Base-by-base conservation (phyloP, 257 asterid species). In the Penstemon davidsonii region DNA sequence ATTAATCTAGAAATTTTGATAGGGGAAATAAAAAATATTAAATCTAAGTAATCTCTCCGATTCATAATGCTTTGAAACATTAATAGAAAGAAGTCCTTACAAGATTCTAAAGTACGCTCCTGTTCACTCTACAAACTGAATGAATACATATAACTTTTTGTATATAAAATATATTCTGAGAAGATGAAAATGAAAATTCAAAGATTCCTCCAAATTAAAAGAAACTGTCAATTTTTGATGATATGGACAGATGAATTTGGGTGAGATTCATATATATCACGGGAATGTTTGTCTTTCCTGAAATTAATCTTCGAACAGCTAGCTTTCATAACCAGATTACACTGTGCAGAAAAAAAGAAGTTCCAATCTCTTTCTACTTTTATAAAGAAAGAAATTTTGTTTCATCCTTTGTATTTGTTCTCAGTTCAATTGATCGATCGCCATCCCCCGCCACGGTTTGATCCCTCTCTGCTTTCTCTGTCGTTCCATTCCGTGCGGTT, bases 401-500 rank as follows among this genome's bases (percentile, higher is more conserved):
- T 62, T 19, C 38, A 2, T 44, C 37, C 10, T 42, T 45, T 60
- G 15, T 47, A 36, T 50, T 4, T 18, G 42, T 67, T 73, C 46
- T 33, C 57, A 42, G 3, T 50, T 75, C 33, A 61, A 40, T 7
- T 55, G 87, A 74, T 55, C 62, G 7, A 80, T 82, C 87, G 76
- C 87, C 74, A 60, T 82, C 70, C 60, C 68, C 57, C 46, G 4
- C 71, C 62, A 73, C 76, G 54, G 59, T 59, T 64, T 49, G 66
- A 47, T 60, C 72, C 70, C 37, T 44, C 62, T 58, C 77, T 79
- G 70, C 75, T 53, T 36, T 79, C 83, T 51, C 81, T 44, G 38
- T 83, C 83, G 66, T 58, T 33, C 64, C 33, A 25, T 42, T 47
- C 85, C 76, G 81, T 79, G 84, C 81, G 74, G 73, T 76, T 79